Conservation (phyloP, 2,329 filamentous ascomycete species). For the Colletotrichum cereale region DNA sequence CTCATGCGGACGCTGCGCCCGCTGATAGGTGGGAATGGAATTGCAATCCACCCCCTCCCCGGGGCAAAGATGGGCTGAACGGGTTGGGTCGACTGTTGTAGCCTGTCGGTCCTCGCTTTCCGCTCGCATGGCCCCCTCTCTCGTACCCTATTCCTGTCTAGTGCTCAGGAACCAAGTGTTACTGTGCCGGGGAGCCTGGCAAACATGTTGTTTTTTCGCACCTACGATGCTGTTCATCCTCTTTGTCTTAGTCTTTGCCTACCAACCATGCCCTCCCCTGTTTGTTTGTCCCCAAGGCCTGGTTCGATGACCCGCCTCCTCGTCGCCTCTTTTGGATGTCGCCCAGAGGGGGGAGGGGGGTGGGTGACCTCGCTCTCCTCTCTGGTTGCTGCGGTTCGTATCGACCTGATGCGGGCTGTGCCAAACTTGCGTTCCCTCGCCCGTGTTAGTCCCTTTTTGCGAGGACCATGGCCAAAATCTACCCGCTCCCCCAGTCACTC, state of each 20-base stretch:
- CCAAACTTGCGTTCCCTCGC: conserved; percentile 22
- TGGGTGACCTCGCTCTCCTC: conserved; percentile 2
- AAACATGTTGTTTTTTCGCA: conserved; percentile 7
- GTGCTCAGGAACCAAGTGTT: conserved; percentile 38
- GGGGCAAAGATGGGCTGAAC: conserved; percentile 30
- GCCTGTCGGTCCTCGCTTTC: conserved; percentile 16
- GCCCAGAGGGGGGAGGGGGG: conserved; percentile 31
- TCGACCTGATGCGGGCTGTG: conserved; percentile 6
- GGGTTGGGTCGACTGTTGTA: conserved; percentile 15
- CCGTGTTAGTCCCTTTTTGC: conserved; percentile 15
- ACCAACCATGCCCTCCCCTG: neutral
- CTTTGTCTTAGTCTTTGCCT: neutral
- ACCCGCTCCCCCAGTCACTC: conserved; percentile 17
- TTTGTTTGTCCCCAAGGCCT: conserved; percentile 25
- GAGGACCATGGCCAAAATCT: neutral
- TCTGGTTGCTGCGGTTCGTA: conserved; percentile 37
- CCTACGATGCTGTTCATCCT: conserved; percentile 7
- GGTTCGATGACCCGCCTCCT: conserved; percentile 32
- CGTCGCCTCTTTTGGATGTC: conserved; percentile 7
- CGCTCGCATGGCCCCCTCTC: conserved; percentile 15
- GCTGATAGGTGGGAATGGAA: conserved; percentile 47
- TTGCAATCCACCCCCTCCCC: conserved; percentile 28
- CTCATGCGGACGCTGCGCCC: conserved; percentile 45
- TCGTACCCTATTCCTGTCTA: conserved; percentile 33
- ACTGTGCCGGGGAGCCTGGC: conserved; percentile 32